Evolutionary conservation across 257 asterid species (phyloP).

Genomic region (Nicotiana otophora): DNA sequence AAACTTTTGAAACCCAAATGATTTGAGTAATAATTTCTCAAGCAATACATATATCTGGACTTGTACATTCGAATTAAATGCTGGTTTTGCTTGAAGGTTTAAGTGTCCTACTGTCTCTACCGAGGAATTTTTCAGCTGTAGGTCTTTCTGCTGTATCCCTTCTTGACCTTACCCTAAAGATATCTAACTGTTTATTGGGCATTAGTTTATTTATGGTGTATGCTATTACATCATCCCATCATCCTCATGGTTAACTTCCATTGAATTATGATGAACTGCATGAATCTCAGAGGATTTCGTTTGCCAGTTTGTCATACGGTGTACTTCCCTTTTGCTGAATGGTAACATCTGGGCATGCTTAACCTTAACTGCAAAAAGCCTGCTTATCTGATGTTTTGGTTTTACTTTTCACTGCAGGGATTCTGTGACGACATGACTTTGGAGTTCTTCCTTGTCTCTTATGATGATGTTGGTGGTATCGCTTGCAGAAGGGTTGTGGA

Average conservation of each 20-base stretch:
- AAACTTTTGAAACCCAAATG: neutral
- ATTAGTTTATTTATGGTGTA: neutral
- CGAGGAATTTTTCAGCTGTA: neutral
- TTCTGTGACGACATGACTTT: slow-evolving; percentile 60
- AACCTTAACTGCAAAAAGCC: neutral
- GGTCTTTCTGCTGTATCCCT: neutral
- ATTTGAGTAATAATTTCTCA: neutral
- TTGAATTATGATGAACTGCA: neutral
- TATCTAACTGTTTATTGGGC: neutral
- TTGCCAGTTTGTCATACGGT: neutral
- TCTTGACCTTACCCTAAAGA: neutral
- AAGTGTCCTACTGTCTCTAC: neutral
- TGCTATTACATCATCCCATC: neutral
- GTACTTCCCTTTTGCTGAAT: neutral
- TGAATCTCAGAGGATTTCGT: neutral
- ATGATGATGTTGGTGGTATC: slow-evolving; percentile 81
- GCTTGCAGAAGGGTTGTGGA: slow-evolving; percentile 81
- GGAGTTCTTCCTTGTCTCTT: slow-evolving; percentile 71
- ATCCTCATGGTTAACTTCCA: slow-evolving; percentile 1
- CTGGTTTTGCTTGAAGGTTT: neutral
- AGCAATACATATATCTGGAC: neutral
- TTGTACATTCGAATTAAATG: neutral
- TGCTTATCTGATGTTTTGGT: slow-evolving; percentile 3
- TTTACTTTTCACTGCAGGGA: slow-evolving; percentile 48
- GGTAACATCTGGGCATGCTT: neutral